A percentile compares a stretch with the other conserved stretches of the same genome.
Conservation (phyloP, 441 rosid genomes). For the Adansonia madagascariensis region DNA sequence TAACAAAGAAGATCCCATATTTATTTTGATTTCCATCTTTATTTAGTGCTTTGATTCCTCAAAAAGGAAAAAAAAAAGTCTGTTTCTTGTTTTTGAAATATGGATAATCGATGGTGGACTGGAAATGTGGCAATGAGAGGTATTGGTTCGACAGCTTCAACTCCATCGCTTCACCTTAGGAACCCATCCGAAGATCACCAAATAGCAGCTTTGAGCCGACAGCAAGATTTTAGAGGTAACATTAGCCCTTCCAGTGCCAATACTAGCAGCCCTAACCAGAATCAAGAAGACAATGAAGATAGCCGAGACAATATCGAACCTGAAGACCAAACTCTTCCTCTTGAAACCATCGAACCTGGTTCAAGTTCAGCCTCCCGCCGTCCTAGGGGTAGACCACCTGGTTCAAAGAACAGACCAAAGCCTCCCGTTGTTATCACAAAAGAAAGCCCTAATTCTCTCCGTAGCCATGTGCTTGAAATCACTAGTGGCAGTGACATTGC, state of each 20-base stretch:
- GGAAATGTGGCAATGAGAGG: conserved; percentile 73
- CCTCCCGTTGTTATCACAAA: conserved; percentile 75
- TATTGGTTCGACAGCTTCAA: conserved; percentile 51
- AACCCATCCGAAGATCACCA: conserved; percentile 41
- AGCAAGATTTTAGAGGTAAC: conserved; percentile 52
- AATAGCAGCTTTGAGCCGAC: conserved; percentile 32
- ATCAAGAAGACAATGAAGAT: conserved; percentile 52
- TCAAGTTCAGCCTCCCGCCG: conserved; percentile 66
- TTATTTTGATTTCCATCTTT: neutral
- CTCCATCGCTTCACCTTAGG: conserved; percentile 51
- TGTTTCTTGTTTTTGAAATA: conserved; percentile 24
- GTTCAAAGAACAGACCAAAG: conserved; percentile 83
- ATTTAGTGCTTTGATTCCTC: neutral
- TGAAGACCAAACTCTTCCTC: conserved; percentile 37
- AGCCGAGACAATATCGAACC: conserved; percentile 51
- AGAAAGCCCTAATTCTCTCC: conserved; percentile 85
- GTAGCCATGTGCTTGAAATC: conserved; percentile 88
- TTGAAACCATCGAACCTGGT: conserved; percentile 41
- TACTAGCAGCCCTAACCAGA: conserved; percentile 38
- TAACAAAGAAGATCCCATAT: neutral
- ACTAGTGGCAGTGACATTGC: conserved; percentile 70
- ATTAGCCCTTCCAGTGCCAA: conserved; percentile 23
- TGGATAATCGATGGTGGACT: conserved; percentile 96
- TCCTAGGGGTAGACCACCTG: conserved; percentile 85
- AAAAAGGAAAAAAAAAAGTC: neutral